phyloP scores from a whole-genome alignment of 352 stramenopile genomes.

The Phytophthora hibernalis region DNA sequence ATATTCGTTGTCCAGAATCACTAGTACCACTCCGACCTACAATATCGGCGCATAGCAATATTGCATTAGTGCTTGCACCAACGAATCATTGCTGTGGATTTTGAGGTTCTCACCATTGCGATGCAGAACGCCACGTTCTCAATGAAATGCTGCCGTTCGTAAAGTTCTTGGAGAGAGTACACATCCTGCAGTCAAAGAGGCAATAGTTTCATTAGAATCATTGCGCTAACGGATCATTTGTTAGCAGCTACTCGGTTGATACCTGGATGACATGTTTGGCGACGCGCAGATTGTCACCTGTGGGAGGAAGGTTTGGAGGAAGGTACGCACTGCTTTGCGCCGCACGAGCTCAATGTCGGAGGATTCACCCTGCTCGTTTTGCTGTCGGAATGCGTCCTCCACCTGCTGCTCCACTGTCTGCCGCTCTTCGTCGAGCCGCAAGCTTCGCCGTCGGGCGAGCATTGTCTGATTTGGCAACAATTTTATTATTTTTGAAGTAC shows the following conservation, averaged over 20 bases:
- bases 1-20: slow-evolving; percentile 80
- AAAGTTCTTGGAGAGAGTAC: slow-evolving; percentile 66
- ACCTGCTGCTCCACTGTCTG: slow-evolving; percentile 57
- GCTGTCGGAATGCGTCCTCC: slow-evolving; percentile 43
- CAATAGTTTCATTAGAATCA: background rate
- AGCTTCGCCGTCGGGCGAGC: slow-evolving; percentile 43
- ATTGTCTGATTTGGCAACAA: slow-evolving; percentile 37
- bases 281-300: slow-evolving; percentile 45
- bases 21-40: slow-evolving; percentile 59
- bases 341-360: slow-evolving; percentile 13
- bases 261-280: slow-evolving; percentile 67
- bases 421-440: slow-evolving; percentile 56
- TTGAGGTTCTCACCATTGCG: slow-evolving; percentile 41
- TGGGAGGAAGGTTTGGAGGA: slow-evolving; percentile 27
- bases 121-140: slow-evolving; percentile 67
- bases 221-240: background rate
- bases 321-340: slow-evolving; percentile 55
- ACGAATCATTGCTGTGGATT: background rate
- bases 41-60: background rate
- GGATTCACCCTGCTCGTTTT: slow-evolving; percentile 2
- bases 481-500: too few species aligned
- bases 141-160: slow-evolving; percentile 63
- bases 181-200: slow-evolving; percentile 48
- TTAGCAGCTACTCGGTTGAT: background rate
- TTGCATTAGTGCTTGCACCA: background rate